Conservation (phyloP, 345 rosid genomes). For the Syzygium jambos region DNA sequence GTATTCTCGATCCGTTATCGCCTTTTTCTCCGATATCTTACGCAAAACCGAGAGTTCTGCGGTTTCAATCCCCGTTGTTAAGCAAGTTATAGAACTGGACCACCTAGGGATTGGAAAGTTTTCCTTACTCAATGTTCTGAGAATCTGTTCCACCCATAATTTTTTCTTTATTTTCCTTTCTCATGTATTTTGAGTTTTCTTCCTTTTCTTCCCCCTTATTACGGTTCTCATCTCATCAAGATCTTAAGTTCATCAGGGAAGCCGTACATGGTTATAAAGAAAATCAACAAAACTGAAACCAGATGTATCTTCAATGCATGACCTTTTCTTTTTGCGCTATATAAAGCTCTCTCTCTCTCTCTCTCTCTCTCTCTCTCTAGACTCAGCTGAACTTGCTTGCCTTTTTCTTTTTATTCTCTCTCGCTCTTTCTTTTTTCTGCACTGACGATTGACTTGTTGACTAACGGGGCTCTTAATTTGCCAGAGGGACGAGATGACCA, state of each 20-base stretch:
- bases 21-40: neutral
- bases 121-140: neutral
- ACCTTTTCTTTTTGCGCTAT: neutral
- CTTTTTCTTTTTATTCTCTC: neutral
- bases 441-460: neutral
- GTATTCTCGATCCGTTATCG: conserved; percentile 4
- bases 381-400: neutral
- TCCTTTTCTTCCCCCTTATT: neutral
- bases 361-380: neutral
- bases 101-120: neutral
- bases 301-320: neutral
- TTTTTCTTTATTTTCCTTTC: neutral
- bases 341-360: neutral
- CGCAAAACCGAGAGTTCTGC: neutral
- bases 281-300: neutral
- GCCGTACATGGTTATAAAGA: neutral
- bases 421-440: neutral
- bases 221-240: neutral
- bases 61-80: neutral
- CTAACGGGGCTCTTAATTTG: neutral
- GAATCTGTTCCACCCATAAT: neutral
- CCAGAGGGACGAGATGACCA: conserved; percentile 17
- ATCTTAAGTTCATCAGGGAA: neutral
- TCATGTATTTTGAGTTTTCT: neutral
- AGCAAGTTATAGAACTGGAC: neutral